Evolutionary conservation across 352 stramenopile species (phyloP), one percentile per base, ranked within the genome.

Genomic region (Phytophthora niederhauseri): DNA sequence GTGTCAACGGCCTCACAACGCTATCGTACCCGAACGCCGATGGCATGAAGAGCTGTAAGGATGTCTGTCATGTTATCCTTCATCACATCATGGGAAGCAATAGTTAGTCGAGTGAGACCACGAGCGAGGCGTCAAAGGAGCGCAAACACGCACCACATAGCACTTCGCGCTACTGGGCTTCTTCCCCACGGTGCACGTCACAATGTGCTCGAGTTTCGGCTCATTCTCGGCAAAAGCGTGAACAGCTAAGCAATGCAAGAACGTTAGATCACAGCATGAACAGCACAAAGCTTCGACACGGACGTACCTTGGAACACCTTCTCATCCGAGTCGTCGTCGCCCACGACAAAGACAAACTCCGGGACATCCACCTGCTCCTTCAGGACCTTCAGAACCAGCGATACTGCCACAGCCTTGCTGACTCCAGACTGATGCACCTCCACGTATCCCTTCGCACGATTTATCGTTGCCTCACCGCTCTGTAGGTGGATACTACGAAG

Each of bases 251-350:
- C n/a, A 28, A 30, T 52, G 17, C 46, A 52, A 11, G 15, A 17
- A 30, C 7, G n/a, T 22, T 19, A 22, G 41, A 45, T 15, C 38
- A 45, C 4, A 19, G 0, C 14, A 45, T 19, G 15, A 45, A 19
- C 12, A 6, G 15, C 15, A n/a, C 12, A 19, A 45, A 19, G 7
- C 6, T n/a, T 11, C 7, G n/a, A 11, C 7, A 20, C 41, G 17
- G 15, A 64, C 49, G 6, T 68, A 94, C 87, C 81, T 78, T 79
- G 75, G 63, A 92, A 91, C 4, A 87, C 80, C 26, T 92, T 85
- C 70, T 99, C 98, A 67, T 99, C 98, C 45, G 96, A 98, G 36
- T 97, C 94, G 67, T 99, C 98, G 76, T 99, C 98, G 30, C 98
- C 98, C n/a, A 99, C 81, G 22, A 94, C 91, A 49, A 99, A 83